A percentile compares a stretch with the other conserved stretches of the same genome.
These are phyloP conservation scores for Boletus subparvulus DNA, from an alignment of 768 basidiomycete genomes.

Conservation along the genomic window DNA sequence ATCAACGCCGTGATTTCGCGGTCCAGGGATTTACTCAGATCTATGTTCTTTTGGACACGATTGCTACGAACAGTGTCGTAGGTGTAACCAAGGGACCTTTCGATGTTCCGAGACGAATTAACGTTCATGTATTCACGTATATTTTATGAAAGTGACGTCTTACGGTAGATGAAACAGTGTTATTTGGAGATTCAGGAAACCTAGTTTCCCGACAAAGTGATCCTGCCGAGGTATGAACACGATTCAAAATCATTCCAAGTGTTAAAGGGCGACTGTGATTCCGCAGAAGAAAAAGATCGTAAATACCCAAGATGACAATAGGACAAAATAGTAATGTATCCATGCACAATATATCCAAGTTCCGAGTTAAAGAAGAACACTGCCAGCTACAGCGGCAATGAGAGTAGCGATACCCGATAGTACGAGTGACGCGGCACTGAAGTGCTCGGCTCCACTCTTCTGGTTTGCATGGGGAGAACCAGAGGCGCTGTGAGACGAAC, in stretches of 20 bases:
- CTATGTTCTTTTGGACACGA: slow-evolving; percentile 1
- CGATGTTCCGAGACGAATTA: background rate
- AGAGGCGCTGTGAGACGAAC: slow-evolving; percentile 14
- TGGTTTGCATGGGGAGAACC: slow-evolving; percentile 31
- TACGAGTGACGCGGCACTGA: slow-evolving; percentile 19
- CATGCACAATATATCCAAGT: background rate
- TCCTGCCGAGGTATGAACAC: background rate
- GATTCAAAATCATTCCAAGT: background rate
- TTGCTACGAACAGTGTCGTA: slow-evolving; percentile 1
- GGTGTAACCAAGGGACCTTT: background rate
- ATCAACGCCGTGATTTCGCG: background rate
- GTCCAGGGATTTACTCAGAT: background rate
- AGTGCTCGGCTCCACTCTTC: slow-evolving; percentile 34
- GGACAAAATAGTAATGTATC: slow-evolving; percentile 12
- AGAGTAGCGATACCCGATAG: slow-evolving; percentile 25
- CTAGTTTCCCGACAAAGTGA: background rate
- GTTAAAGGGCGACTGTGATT: background rate
- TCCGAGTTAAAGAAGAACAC: slow-evolving; percentile 21
- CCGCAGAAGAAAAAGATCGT: slow-evolving; percentile 2
- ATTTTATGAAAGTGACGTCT: slow-evolving; percentile 4
- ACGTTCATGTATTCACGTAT: slow-evolving; percentile 16
- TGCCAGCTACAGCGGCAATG: slow-evolving; percentile 23
- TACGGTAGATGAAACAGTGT: slow-evolving; percentile 7
- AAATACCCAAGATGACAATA: slow-evolving; percentile 1
- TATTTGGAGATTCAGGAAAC: background rate